Conservation (phyloP, 345 rosid species). For the Hibiscus mutabilis region DNA sequence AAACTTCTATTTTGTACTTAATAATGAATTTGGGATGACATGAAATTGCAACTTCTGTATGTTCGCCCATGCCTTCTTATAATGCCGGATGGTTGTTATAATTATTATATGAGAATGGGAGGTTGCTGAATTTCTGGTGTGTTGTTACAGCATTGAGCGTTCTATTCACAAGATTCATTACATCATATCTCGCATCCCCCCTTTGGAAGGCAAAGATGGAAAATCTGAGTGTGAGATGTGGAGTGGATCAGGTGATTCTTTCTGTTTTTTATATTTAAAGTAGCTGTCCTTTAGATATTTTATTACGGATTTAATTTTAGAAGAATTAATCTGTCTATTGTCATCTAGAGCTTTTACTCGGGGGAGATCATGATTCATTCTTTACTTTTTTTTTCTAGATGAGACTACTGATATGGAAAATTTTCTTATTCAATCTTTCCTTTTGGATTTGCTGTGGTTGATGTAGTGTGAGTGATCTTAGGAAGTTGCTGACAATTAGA, state of each 20-base stretch:
- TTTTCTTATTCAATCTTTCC: neutral
- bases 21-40: neutral
- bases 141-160: conserved; percentile 43
- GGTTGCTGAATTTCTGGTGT: neutral
- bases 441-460: neutral
- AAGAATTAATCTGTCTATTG: neutral
- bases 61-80: too few relatives aligned
- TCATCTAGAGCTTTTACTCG: neutral
- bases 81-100: neutral
- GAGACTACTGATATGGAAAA: neutral
- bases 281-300: neutral
- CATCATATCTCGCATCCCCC: conserved; percentile 50
- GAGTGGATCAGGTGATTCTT: conserved; percentile 69
- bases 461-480: neutral
- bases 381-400: neutral
- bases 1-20: neutral
- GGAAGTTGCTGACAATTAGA: neutral
- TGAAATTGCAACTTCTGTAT: neutral
- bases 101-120: neutral
- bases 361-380: neutral
- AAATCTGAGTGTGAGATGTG: conserved; percentile 58
- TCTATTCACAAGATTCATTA: conserved; percentile 46
- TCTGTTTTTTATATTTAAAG: neutral
- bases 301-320: neutral
- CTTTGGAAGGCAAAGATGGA: conserved; percentile 33